Percentiles rank a stretch among this genome's conserved stretches.
Conservation (phyloP, 345 rosid genomes). For the Clausena lansium region DNA sequence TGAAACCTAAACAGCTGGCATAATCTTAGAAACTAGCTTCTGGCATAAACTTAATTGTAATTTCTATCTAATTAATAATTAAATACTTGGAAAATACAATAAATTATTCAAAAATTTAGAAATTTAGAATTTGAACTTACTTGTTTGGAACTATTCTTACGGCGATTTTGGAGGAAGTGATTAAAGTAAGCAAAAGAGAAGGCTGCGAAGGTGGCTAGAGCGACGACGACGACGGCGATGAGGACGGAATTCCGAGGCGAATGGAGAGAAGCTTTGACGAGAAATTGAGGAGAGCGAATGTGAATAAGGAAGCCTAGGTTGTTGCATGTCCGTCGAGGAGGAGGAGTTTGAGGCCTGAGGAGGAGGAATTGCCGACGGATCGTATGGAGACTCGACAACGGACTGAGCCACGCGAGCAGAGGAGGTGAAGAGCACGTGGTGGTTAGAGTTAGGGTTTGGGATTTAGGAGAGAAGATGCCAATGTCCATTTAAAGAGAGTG, state of each 20-base stretch:
- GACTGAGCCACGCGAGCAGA: conserved; percentile 31
- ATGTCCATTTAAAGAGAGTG: conserved; percentile 42
- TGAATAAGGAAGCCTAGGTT: conserved; percentile 19
- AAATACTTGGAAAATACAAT: not conserved
- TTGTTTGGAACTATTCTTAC: conserved; percentile 29
- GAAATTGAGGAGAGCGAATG: conserved; percentile 34
- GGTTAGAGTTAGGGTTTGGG: conserved; percentile 30
- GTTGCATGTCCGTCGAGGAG: conserved; percentile 31
- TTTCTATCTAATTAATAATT: too few species aligned
- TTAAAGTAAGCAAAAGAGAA: conserved; percentile 52
- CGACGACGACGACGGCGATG: conserved; percentile 52
- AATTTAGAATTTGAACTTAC: conserved; percentile 23
- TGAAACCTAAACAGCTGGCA: conserved; percentile 34
- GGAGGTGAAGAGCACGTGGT: conserved; percentile 27
- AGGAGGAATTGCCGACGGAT: conserved; percentile 53
- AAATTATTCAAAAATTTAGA: too few species aligned
- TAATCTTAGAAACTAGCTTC: conserved; percentile 2
- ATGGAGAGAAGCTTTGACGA: conserved; percentile 49
- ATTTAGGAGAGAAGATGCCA: conserved; percentile 43
- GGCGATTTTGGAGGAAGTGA: conserved; percentile 12
- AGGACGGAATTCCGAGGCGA: conserved; percentile 42
- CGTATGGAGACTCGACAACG: conserved; percentile 27
- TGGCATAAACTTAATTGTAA: not conserved
- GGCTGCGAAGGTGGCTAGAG: conserved; percentile 62
- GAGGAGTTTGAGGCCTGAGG: conserved; percentile 45